Evolutionary conservation across 257 asterid genomes (phyloP).

Genomic region (Solanum chilense): DNA sequence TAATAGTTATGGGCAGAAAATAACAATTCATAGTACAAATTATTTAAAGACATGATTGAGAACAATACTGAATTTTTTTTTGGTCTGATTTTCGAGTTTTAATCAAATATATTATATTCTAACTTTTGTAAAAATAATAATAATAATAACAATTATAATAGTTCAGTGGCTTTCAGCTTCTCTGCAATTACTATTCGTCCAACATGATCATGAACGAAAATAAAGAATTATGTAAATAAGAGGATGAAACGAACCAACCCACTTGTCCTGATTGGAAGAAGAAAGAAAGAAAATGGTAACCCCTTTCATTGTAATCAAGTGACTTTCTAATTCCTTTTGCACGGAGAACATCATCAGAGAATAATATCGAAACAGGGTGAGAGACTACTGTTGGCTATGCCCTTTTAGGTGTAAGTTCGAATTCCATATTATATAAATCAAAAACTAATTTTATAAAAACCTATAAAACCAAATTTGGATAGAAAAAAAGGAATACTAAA

Average conservation of each 20-base stretch:
- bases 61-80: not conserved
- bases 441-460: too few relatives aligned
- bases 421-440: too few relatives aligned
- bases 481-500: not conserved
- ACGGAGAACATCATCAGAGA: fast-evolving
- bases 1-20: not conserved
- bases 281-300: too few relatives aligned
- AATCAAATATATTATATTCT: too few relatives aligned
- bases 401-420: not conserved
- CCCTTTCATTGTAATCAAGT: not conserved
- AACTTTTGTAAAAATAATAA: too few relatives aligned
- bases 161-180: too few relatives aligned
- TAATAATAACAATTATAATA: too few relatives aligned
- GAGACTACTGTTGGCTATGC: too few relatives aligned
- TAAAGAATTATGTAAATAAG: not conserved
- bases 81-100: not conserved
- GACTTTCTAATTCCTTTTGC: not conserved
- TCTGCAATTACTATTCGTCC: not conserved
- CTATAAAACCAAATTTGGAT: not conserved
- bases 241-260: not conserved
- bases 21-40: too few relatives aligned
- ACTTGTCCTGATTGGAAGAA: not conserved
- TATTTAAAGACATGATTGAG: too few relatives aligned
- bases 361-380: not conserved
- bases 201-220: not conserved